Percentiles rank a stretch among this genome's conserved stretches.
These are phyloP conservation scores for Choiromyces venosus DNA, from an alignment of 495 filamentous ascomycete genomes.

Conservation along the genomic window DNA sequence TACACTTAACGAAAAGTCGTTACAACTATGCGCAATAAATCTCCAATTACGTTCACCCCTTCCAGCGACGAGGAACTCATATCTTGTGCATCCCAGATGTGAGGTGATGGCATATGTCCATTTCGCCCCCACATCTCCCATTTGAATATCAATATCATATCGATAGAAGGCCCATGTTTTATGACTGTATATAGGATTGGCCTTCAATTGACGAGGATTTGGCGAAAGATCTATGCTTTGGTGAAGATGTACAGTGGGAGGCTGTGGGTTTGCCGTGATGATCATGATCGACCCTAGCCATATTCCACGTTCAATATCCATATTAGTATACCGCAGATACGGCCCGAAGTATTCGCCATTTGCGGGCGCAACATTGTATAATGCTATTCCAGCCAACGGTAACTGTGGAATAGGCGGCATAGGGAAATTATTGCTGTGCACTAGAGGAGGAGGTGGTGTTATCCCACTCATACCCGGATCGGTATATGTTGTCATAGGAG, in stretches of 20 bases:
- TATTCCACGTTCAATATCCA: constrained; percentile 85
- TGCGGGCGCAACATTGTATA: constrained; percentile 86
- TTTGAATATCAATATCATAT: constrained; percentile 85
- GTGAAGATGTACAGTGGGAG: constrained; percentile 94
- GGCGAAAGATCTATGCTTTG: constrained; percentile 85
- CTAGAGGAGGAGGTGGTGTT: constrained; percentile 23
- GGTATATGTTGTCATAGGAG: constrained; percentile 29
- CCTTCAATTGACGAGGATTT: constrained; percentile 83
- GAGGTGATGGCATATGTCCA: constrained; percentile 99
- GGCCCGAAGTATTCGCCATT: constrained; percentile 99
- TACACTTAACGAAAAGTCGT: constrained; percentile 85
- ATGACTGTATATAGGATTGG: constrained; percentile 77
- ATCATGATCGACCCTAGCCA: constrained; percentile 78
- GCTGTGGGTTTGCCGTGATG: constrained; percentile 84
- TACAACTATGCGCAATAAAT: constrained; percentile 92
- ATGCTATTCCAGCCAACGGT: constrained; percentile 76
- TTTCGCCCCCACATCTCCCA: constrained; percentile 80
- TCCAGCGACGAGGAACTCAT: constrained; percentile 95
- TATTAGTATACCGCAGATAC: constrained; percentile 91
- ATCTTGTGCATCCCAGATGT: constrained; percentile 89
- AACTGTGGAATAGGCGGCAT: constrained; percentile 75
- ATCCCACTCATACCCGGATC: constrained; percentile 24
- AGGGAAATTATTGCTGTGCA: constrained; percentile 48
- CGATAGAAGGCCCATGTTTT: constrained; percentile 94
- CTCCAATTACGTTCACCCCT: constrained; percentile 87